Conservation (phyloP, 2,329 filamentous ascomycete genomes). For the Neocatenulostroma microsporum region DNA sequence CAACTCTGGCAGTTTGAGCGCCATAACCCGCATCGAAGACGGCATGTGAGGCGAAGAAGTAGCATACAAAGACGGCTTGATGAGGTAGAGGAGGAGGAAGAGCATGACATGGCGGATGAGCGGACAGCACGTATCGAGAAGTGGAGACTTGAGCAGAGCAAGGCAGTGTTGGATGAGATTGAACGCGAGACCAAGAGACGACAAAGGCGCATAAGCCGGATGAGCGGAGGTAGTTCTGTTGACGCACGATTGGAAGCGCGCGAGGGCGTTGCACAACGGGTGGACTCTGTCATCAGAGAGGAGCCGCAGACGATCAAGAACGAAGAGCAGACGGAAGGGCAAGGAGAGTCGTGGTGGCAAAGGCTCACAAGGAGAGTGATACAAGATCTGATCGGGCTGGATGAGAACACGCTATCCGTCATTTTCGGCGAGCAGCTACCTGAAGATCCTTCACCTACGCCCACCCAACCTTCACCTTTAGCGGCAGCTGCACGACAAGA, state of each 20-base stretch:
- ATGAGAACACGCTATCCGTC: conserved; percentile 74
- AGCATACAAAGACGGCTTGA: conserved; percentile 53
- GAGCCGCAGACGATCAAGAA: conserved; percentile 11
- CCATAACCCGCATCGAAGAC: conserved; percentile 63
- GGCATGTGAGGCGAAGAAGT: conserved; percentile 46
- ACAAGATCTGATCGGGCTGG: conserved; percentile 80
- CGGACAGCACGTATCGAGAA: conserved; percentile 77
- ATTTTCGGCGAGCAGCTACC: conserved; percentile 77
- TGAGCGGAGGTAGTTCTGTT: conserved; percentile 35
- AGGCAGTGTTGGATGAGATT: conserved; percentile 76
- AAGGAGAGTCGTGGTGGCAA: conserved; percentile 63
- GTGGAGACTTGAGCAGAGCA: conserved; percentile 88
- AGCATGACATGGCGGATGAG: conserved; percentile 57
- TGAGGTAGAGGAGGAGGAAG: conserved; percentile 44
- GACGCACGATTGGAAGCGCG: conserved; percentile 14
- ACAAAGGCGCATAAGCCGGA: conserved; percentile 56
- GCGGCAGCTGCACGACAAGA: conserved; percentile 22
- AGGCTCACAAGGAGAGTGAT: conserved; percentile 80
- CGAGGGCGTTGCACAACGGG: neutral
- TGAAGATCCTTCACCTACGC: conserved; percentile 26
- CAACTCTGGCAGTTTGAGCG: conserved; percentile 84
- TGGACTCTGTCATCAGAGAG: conserved; percentile 9
- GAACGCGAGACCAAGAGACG: conserved; percentile 65
- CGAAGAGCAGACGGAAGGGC: conserved; percentile 25
- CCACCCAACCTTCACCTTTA: conserved; percentile 26